Evolutionary conservation across 768 basidiomycete genomes (phyloP).

Genomic region (Cytidiella melzeri): DNA sequence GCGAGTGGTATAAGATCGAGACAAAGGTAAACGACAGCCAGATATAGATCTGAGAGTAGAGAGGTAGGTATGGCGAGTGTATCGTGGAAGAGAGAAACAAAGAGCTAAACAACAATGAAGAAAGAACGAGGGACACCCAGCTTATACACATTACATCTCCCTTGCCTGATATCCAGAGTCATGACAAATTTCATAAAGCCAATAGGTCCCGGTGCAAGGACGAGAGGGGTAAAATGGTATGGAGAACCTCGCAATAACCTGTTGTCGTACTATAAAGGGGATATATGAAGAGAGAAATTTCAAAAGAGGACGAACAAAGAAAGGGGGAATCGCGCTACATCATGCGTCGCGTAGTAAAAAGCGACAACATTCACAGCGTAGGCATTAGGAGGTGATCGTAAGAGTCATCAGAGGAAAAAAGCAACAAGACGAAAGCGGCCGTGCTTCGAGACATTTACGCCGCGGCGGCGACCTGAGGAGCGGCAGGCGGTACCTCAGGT

Average conservation of each 20-base stretch:
- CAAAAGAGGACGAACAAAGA: conserved; percentile 24
- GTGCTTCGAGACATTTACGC: conserved; percentile 49
- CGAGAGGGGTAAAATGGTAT: neutral
- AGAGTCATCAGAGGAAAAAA: conserved; percentile 31
- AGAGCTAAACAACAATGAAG: neutral
- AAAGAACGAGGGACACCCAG: neutral
- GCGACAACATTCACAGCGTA: conserved; percentile 15
- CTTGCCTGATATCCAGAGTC: neutral
- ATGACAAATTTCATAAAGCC: neutral
- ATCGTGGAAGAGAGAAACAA: neutral
- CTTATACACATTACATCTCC: neutral
- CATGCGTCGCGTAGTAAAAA: conserved; percentile 16
- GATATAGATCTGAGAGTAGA: neutral
- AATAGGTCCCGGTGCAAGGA: neutral
- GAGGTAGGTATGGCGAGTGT: neutral
- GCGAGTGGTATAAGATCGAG: neutral
- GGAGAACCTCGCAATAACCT: conserved; percentile 34
- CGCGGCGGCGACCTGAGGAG: conserved; percentile 71
- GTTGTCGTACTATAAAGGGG: conserved; percentile 28
- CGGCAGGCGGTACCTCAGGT: conserved; percentile 41
- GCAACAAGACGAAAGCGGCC: conserved; percentile 30
- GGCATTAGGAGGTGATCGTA: conserved; percentile 21
- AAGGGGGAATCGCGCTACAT: conserved; percentile 25
- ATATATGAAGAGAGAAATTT: conserved; percentile 31
- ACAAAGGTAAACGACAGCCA: neutral